Base-by-base conservation (phyloP, 257 asterid species). In the Solanum megistacrolobum region DNA sequence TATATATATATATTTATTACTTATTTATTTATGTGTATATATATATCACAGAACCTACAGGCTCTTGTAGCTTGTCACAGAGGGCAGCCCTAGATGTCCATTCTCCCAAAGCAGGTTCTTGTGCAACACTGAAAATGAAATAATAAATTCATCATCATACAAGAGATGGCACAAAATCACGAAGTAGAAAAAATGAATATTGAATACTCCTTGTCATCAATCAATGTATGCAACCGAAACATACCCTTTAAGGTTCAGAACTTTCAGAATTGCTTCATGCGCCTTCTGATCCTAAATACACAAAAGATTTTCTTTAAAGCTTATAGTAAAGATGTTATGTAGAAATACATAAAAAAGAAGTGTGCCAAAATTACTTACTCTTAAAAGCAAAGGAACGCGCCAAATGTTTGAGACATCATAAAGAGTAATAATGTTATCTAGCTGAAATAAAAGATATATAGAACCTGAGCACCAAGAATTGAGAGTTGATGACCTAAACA, bases 391-490 rank as follows among this genome's bases (percentile, higher is more conserved):
- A 83, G 99, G 99, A 84, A 96, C 89, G 25, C 85, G 95, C 99
- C 99, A 96, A 85, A 96, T 95, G 92, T 96, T 95, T 78, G 99
- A 90, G 89, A 96, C 99, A 89, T 96, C 98, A 41, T 92, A 90
- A 83, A 96, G 95, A 21, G 95, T 94, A 88, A 96, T 88, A 82
- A 95, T 94, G 94, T 93, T 87, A 87, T 93, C 94, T 27, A 91
- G 82, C 99, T 96, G 93, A 69, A 72, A 89, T 89, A 18, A 36
- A 86, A 84, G 85, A 62, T 3, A 74, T 46, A 76, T 12, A 89
- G 58, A 25, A 25, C 32, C 27, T 87, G 41, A 83, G 76, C 23
- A 35, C 74, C 58, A 65, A 32, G 52, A 83, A 20, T 32, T 74
- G 43, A 76, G 71, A 58, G 65, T 12, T 36, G 81, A 16, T 62